phyloP scores from a whole-genome alignment of 768 basidiomycete species.

The Hypholoma sublateritium region DNA sequence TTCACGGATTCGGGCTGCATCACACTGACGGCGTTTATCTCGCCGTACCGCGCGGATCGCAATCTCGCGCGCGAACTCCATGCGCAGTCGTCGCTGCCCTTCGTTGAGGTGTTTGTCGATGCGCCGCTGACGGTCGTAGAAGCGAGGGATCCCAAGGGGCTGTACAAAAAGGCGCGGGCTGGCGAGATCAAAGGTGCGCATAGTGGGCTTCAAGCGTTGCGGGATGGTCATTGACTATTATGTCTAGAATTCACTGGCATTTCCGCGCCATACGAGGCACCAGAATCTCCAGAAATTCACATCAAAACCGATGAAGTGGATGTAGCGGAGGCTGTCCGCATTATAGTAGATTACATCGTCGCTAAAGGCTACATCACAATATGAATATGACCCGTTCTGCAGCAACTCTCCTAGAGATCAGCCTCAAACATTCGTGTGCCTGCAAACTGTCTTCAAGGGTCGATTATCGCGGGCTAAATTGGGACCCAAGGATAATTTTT shows the following conservation, averaged over 20 bases:
- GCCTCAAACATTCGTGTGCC: too few relatives aligned
- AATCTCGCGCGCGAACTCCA: constrained; percentile 82
- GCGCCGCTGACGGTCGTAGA: constrained; percentile 89
- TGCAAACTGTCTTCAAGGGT: too few relatives aligned
- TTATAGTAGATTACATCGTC: constrained; percentile 78
- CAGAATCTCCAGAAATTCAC: constrained; percentile 84
- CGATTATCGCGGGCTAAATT: too few relatives aligned
- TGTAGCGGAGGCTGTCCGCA: constrained; percentile 74
- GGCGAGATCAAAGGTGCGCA: constrained; percentile 89
- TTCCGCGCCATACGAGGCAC: constrained; percentile 95
- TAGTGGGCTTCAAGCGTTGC: not conserved
- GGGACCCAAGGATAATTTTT: too few relatives aligned
- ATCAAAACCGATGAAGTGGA: constrained; percentile 83
- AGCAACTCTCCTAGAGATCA: not conserved
- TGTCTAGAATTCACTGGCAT: constrained; percentile 94
- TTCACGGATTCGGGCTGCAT: constrained; percentile 89
- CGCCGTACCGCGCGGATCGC: constrained; percentile 92
- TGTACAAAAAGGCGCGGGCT: constrained; percentile 94
- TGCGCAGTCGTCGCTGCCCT: constrained; percentile 66
- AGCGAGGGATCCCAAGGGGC: constrained; percentile 91
- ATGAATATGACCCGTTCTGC: constrained; percentile 7
- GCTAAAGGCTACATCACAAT: constrained; percentile 56
- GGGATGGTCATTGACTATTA: not conserved
- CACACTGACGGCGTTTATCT: constrained; percentile 95
- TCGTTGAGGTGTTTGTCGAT: constrained; percentile 94